phyloP scores from a whole-genome alignment of 768 basidiomycete species.

The Termitomyces heimii region DNA sequence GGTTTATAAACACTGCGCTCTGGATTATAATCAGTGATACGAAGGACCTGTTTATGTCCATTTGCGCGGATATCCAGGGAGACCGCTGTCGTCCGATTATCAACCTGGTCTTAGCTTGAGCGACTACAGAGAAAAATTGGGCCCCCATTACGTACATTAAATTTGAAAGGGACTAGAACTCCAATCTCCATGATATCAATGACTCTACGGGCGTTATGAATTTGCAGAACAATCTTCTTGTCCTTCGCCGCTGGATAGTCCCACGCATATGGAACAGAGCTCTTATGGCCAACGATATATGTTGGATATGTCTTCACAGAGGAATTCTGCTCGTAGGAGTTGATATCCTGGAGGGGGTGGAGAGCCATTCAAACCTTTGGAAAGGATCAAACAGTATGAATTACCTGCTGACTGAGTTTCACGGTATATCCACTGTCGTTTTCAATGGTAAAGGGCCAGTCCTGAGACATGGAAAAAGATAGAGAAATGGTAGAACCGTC shows the following conservation, averaged over 20 bases:
- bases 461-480: conserved; percentile 57
- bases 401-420: conserved; percentile 70
- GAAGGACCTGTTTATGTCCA: conserved; percentile 75
- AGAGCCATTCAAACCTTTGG: neutral
- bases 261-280: conserved; percentile 78
- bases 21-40: conserved; percentile 82
- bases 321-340: conserved; percentile 27
- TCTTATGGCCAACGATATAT: conserved; percentile 56
- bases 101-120: conserved; percentile 29
- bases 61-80: conserved; percentile 94
- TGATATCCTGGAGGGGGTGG: conserved; percentile 31
- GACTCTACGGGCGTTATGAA: conserved; percentile 54
- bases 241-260: conserved; percentile 82
- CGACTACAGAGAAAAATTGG: neutral
- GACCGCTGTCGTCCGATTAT: conserved; percentile 55
- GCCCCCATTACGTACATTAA: conserved; percentile 47
- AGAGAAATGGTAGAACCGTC: conserved; percentile 89
- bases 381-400: neutral
- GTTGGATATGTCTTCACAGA: conserved; percentile 33
- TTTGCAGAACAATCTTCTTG: conserved; percentile 67
- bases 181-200: conserved; percentile 97
- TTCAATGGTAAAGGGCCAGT: conserved; percentile 90
- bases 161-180: conserved; percentile 83
- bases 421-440: conserved; percentile 78
- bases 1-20: conserved; percentile 88